Evolutionary conservation across 331 rosid genomes (phyloP).

Genomic region (Arachis monticola): DNA sequence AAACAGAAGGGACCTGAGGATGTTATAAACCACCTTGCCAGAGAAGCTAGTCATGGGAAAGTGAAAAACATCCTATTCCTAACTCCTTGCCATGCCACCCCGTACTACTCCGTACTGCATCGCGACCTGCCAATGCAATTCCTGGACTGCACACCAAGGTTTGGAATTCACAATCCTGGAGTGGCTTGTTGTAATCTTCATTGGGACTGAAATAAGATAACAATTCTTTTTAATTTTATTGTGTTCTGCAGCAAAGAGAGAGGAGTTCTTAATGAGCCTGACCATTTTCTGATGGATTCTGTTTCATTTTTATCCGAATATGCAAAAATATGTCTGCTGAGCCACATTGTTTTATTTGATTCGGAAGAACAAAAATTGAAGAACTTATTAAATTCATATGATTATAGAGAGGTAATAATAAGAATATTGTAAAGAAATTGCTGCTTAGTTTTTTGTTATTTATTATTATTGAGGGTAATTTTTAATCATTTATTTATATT

Average conservation of each 20-base stretch:
- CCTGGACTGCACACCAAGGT: slow-evolving; percentile 95
- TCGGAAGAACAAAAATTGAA: slow-evolving; percentile 65
- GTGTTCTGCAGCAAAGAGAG: too few species aligned
- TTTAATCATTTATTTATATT: slow-evolving; percentile 1
- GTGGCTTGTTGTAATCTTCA: slow-evolving; percentile 3
- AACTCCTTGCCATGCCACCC: too few species aligned
- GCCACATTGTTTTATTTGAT: slow-evolving; percentile 82
- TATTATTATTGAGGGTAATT: neutral
- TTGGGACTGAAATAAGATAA: too few species aligned
- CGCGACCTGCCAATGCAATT: slow-evolving; percentile 72
- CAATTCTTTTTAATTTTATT: too few species aligned
- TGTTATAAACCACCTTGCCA: too few species aligned
- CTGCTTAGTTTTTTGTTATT: slow-evolving; percentile 9
- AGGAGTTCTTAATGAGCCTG: too few species aligned
- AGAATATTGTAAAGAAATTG: neutral
- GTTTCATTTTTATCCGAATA: slow-evolving; percentile 41
- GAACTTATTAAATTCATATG: slow-evolving; percentile 57
- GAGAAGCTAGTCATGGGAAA: too few species aligned
- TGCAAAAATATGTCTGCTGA: slow-evolving; percentile 68
- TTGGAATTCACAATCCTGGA: slow-evolving; percentile 32
- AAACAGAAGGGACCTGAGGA: slow-evolving; percentile 23
- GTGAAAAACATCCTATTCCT: too few species aligned
- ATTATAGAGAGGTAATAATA: slow-evolving; percentile 67
- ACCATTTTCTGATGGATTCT: too few species aligned
- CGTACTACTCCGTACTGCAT: slow-evolving; percentile 78